Percentiles rank a stretch among this genome's conserved stretches.
Conservation (phyloP, 495 filamentous ascomycete species). For the Neurospora pannonica region DNA sequence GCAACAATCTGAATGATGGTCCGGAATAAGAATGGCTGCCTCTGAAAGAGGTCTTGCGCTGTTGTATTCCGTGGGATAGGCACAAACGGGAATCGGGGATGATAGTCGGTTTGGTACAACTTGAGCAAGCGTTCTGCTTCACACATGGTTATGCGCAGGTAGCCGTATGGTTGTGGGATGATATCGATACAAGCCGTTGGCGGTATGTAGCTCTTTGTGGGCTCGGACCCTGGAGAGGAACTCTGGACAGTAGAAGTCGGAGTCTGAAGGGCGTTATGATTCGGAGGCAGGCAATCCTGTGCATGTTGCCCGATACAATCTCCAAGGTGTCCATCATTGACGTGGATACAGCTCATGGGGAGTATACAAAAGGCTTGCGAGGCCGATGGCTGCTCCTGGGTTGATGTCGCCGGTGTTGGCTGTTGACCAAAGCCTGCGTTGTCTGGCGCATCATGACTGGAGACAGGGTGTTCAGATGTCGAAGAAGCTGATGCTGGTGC, state of each 20-base stretch:
- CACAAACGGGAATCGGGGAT: constrained; percentile 20
- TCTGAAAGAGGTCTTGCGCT: constrained; percentile 7
- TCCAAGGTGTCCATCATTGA: neutral
- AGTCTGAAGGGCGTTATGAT: neutral
- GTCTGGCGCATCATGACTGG: neutral
- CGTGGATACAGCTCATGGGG: neutral
- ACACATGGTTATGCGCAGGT: constrained; percentile 5
- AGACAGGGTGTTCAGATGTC: neutral
- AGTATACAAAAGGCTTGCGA: neutral
- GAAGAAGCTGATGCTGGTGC: neutral
- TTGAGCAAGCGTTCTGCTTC: constrained; percentile 9
- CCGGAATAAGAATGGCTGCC: constrained; percentile 16
- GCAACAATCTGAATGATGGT: constrained; percentile 11
- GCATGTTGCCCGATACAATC: neutral
- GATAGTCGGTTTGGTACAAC: constrained; percentile 12
- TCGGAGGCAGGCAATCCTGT: neutral
- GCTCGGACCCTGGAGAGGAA: neutral
- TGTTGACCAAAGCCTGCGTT: neutral
- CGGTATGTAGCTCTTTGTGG: neutral
- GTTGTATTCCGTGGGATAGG: constrained; percentile 4
- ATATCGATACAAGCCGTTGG: constrained; percentile 7
- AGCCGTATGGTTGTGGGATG: constrained; percentile 2
- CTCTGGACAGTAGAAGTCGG: neutral
- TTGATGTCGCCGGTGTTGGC: neutral
- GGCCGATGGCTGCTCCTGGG: neutral